Evolutionary conservation across 805 yeast species (phyloP).

Genomic region (Schwanniomyces vanrijiae): DNA sequence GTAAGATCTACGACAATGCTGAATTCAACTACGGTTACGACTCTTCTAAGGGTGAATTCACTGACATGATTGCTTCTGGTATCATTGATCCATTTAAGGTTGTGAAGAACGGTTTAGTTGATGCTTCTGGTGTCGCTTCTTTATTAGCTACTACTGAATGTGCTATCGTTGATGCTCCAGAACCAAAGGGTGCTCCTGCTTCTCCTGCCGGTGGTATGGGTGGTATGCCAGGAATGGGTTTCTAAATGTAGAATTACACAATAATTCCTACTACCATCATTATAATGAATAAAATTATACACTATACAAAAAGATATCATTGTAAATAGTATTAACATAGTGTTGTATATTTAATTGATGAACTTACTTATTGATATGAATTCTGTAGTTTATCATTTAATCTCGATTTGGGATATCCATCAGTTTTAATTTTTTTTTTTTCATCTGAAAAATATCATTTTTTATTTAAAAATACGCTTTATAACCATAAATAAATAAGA

Average conservation of each 20-base stretch:
- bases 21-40: conserved; percentile 91
- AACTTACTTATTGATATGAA: not conserved
- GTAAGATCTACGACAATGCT: conserved; percentile 67
- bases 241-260: conserved; percentile 13
- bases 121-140: conserved; percentile 97
- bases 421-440: not conserved
- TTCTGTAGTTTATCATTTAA: not conserved
- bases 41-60: conserved; percentile 88
- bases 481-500: not conserved
- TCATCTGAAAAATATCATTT: not conserved
- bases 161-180: conserved; percentile 95
- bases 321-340: conserved; percentile 2
- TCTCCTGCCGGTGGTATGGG: conserved; percentile 50
- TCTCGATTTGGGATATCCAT: not conserved
- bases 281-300: not conserved
- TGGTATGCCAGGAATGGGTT: conserved; percentile 36
- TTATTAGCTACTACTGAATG: conserved; percentile 97
- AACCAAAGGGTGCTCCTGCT: conserved; percentile 57
- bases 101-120: conserved; percentile 91
- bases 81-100: conserved; percentile 98
- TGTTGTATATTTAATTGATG: conserved; percentile 1
- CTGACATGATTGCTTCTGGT: conserved; percentile 96
- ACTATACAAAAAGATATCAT: conserved; percentile 1
- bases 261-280: not conserved
- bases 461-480: not conserved